A percentile compares a stretch with the other conserved stretches of the same genome.
Evolutionary conservation across 2,329 filamentous ascomycete genomes (phyloP).

Genomic region (Venturia effusa): DNA sequence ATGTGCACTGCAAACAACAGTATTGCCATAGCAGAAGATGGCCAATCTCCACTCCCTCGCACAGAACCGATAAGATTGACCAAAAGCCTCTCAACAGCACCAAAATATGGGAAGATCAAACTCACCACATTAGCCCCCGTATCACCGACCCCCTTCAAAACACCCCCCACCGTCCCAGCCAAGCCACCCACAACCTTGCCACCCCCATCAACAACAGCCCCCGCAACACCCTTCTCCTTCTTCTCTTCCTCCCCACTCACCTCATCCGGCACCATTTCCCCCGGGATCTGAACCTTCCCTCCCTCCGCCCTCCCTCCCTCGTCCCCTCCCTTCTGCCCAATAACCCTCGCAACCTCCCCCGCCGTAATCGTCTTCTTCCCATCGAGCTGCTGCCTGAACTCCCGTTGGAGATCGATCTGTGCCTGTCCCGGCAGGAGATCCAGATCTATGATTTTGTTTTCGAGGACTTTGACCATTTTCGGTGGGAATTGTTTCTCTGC

Average conservation of each 20-base stretch:
- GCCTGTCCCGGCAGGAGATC: constrained; percentile 15
- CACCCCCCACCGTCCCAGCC: constrained; percentile 13
- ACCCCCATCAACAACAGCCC: constrained; percentile 10
- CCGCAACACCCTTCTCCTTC: constrained; percentile 1
- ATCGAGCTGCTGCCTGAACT: constrained; percentile 11
- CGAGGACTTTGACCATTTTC: constrained; percentile 16
- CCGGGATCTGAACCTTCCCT: constrained; percentile 8
- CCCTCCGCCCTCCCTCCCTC: background rate
- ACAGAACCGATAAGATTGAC: no score
- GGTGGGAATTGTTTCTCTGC: background rate
- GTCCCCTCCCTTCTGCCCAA: background rate
- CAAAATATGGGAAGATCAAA: background rate
- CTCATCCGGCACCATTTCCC: constrained; percentile 10
- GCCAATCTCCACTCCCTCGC: no score
- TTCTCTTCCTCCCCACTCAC: constrained; percentile 9
- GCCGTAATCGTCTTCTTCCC: constrained; percentile 5
- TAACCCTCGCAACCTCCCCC: background rate
- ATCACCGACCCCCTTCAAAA: constrained; percentile 15
- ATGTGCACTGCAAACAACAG: no score
- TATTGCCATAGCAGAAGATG: no score
- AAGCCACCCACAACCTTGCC: constrained; percentile 14
- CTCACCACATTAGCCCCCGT: constrained; percentile 15
- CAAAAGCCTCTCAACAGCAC: no score
- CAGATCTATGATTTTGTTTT: constrained; percentile 16
- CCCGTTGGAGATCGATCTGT: constrained; percentile 11